A percentile compares a stretch with the other conserved stretches of the same genome.
These are phyloP conservation scores for Coemansia sp. DNA, from an alignment of 192 early-diverging fungal species.

Conservation along the genomic window DNA sequence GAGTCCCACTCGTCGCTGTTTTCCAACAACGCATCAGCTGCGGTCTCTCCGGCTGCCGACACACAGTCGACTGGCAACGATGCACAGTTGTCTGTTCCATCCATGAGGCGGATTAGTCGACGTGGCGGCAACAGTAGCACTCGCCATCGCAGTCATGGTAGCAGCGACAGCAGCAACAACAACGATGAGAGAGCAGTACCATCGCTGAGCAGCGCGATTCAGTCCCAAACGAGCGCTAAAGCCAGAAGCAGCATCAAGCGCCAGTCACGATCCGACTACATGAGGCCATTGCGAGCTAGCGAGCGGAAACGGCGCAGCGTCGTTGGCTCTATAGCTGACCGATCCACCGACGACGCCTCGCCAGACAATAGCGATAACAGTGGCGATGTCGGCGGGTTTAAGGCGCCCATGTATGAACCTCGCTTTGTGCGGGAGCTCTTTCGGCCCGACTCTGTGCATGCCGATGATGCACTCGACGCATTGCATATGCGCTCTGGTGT, in stretches of 20 bases:
- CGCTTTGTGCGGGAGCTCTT: conserved; percentile 52
- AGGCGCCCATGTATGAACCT: conserved; percentile 23
- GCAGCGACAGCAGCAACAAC: conserved; percentile 5
- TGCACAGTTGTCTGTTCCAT: not conserved
- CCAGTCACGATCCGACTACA: not conserved
- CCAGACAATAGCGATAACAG: conserved; percentile 15
- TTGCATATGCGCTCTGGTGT: conserved; percentile 15
- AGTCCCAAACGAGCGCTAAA: not conserved
- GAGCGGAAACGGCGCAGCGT: not conserved
- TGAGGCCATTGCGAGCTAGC: not conserved
- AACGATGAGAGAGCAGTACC: not conserved
- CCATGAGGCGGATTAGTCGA: not conserved
- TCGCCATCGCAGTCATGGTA: not conserved
- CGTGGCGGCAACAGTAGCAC: not conserved
- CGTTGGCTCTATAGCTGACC: not conserved
- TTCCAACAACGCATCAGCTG: conserved; percentile 24
- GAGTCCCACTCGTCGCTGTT: conserved; percentile 51
- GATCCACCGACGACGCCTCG: not conserved
- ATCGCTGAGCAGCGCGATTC: not conserved
- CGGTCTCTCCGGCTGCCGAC: not conserved
- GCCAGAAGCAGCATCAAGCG: not conserved
- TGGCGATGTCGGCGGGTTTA: not conserved
- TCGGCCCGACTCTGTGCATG: conserved; percentile 6
- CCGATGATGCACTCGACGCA: conserved; percentile 3
- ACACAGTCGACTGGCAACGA: not conserved